Evolutionary conservation across 1,284 basidiomycete species (phyloP).

Genomic region (Violaceomyces palustris): DNA sequence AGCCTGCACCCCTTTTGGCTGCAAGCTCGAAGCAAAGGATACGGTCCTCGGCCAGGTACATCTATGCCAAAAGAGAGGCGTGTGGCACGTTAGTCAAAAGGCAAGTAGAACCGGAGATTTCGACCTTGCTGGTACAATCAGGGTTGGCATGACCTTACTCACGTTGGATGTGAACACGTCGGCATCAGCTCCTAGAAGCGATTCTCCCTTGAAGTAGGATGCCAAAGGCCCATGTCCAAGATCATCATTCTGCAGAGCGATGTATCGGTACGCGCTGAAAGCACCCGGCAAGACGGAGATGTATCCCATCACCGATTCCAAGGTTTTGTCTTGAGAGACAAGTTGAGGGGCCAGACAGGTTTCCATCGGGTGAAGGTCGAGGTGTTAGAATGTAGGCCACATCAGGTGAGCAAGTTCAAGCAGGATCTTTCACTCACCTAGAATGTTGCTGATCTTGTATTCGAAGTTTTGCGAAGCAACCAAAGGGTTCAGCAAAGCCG

Average conservation of each 20-base stretch:
- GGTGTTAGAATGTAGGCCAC: too few species aligned
- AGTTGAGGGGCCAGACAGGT: neutral
- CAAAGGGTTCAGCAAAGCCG: conserved; percentile 85
- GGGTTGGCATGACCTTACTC: too few species aligned
- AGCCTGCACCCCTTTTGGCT: conserved; percentile 80
- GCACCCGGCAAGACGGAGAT: conserved; percentile 45
- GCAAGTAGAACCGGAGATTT: neutral
- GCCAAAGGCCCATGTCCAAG: conserved; percentile 80
- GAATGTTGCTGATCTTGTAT: conserved; percentile 62
- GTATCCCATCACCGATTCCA: conserved; percentile 49
- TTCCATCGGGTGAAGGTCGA: neutral
- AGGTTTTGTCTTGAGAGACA: conserved; percentile 38
- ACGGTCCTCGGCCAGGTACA: conserved; percentile 61
- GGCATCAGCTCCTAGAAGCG: conserved; percentile 79
- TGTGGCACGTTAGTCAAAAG: neutral
- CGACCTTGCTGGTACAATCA: conserved; percentile 15
- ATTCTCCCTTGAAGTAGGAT: conserved; percentile 95
- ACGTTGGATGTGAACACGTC: conserved; percentile 86
- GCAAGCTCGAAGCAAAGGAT: conserved; percentile 92
- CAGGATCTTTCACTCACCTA: conserved; percentile 3
- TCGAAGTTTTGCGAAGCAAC: conserved; percentile 85
- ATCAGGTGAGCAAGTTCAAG: neutral
- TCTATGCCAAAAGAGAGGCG: too few species aligned
- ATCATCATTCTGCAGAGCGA: conserved; percentile 82
- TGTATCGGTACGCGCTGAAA: conserved; percentile 63